These are phyloP conservation scores for Emergomyces pasteurianus DNA, from an alignment of 2,329 filamentous ascomycete genomes.

Conservation along the genomic window DNA sequence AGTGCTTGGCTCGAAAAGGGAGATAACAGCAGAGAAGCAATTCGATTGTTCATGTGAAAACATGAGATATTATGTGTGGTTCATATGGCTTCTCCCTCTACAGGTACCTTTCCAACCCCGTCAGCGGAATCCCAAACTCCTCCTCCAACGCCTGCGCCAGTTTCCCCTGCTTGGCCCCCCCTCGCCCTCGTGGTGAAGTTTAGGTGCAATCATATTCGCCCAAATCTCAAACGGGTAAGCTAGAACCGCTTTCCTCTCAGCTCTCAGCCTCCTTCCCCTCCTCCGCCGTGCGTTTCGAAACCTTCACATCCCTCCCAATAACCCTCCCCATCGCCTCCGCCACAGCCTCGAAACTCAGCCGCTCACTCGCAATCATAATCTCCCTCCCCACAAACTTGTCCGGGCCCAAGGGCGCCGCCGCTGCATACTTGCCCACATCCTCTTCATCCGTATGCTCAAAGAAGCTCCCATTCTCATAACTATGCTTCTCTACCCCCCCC, in stretches of 20 bases:
- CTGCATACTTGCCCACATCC: neutral
- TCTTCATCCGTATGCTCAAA: neutral
- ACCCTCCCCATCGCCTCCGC: neutral
- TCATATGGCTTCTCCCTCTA: neutral
- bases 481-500: no score
- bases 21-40: neutral
- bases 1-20: neutral
- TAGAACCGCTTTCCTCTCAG: neutral
- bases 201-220: neutral
- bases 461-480: neutral
- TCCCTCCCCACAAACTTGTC: neutral
- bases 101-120: neutral
- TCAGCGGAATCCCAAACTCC: neutral
- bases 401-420: neutral
- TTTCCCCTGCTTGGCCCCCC: neutral
- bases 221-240: neutral
- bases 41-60: neutral
- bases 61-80: neutral
- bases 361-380: neutral
- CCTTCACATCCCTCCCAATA: neutral
- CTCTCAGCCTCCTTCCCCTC: neutral
- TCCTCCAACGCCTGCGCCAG: neutral
- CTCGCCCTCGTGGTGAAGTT: no score
- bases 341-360: neutral
- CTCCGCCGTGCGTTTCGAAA: neutral